Conservation (phyloP, 1,284 basidiomycete genomes). For the Melampsora larici-populina region DNA sequence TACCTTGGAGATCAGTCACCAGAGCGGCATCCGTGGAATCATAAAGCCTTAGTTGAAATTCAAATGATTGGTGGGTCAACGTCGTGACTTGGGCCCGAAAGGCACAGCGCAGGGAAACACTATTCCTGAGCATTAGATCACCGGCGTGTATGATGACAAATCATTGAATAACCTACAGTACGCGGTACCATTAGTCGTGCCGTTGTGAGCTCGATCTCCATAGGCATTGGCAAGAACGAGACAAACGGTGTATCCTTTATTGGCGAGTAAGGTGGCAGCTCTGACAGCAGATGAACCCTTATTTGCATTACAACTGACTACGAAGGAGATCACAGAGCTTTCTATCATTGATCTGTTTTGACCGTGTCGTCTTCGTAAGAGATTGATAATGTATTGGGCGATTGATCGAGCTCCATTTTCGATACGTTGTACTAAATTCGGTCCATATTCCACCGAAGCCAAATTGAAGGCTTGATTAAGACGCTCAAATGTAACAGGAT, state of each 20-base stretch:
- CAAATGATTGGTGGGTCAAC: conserved; percentile 7
- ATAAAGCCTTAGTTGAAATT: conserved; percentile 33
- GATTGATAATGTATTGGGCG: conserved; percentile 20
- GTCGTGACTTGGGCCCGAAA: neutral
- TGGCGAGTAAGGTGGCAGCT: conserved; percentile 22
- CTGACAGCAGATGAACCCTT: conserved; percentile 38
- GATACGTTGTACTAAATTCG: conserved; percentile 34
- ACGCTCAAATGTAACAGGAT: conserved; percentile 31
- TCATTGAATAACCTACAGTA: neutral
- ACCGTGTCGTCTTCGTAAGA: conserved; percentile 1
- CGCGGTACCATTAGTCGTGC: neutral
- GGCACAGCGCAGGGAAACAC: neutral
- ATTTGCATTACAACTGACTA: conserved; percentile 3
- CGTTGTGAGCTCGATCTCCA: neutral
- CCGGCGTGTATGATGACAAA: neutral
- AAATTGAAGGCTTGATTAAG: conserved; percentile 18
- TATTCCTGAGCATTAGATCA: neutral
- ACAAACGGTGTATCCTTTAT: conserved; percentile 23
- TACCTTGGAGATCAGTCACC: conserved; percentile 14
- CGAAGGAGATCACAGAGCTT: conserved; percentile 10
- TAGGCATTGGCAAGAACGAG: conserved; percentile 1
- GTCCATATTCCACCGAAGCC: conserved; percentile 30
- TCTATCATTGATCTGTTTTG: conserved; percentile 1
- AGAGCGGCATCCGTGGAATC: conserved; percentile 1
- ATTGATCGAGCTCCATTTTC: conserved; percentile 36